These are phyloP conservation scores for Periconia sp. DNA, from an alignment of 2,329 filamentous ascomycete species.

Conservation along the genomic window DNA sequence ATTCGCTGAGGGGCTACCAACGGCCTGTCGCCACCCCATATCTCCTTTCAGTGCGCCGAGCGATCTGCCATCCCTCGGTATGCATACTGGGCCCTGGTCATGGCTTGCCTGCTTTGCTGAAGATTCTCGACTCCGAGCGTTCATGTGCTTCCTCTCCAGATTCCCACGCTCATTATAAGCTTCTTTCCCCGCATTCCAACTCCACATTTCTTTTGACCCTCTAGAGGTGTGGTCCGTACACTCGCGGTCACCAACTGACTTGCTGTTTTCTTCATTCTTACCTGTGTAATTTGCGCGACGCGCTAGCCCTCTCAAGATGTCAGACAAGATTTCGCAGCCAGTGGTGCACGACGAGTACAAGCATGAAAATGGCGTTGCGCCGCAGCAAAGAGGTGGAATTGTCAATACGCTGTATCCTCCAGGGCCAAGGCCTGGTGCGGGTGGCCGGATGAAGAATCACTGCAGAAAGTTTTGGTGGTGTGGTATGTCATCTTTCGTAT, in stretches of 20 bases:
- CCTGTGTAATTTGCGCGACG: no score
- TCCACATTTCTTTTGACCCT: constrained; percentile 16
- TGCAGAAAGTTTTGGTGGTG: constrained; percentile 48
- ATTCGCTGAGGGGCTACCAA: constrained; percentile 19
- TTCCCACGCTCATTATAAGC: constrained; percentile 19
- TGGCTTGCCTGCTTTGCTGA: constrained; percentile 3
- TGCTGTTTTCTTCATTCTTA: constrained; percentile 8
- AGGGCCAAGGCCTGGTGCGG: constrained; percentile 36
- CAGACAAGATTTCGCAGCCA: constrained; percentile 26
- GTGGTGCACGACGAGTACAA: constrained; percentile 20
- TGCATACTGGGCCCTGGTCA: constrained; percentile 4
- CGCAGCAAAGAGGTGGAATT: constrained; percentile 34
- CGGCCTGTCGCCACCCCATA: constrained; percentile 31
- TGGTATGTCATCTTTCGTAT: constrained; percentile 26
- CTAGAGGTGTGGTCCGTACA: constrained; percentile 4
- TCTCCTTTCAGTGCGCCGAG: constrained; percentile 24
- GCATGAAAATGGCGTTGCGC: constrained; percentile 12
- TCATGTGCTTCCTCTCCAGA: constrained; percentile 34
- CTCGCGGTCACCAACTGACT: constrained; percentile 5
- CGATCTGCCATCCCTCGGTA: constrained; percentile 18
- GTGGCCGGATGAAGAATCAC: constrained; percentile 42
- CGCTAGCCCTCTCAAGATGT: constrained; percentile 23
- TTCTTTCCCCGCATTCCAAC: constrained; percentile 38
- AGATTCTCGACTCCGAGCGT: constrained; percentile 14
- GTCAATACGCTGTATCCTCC: constrained; percentile 43